Evolutionary conservation across 352 stramenopile genomes (phyloP), one percentile per base, ranked within the genome.

Genomic region (Pythium brassicae): DNA sequence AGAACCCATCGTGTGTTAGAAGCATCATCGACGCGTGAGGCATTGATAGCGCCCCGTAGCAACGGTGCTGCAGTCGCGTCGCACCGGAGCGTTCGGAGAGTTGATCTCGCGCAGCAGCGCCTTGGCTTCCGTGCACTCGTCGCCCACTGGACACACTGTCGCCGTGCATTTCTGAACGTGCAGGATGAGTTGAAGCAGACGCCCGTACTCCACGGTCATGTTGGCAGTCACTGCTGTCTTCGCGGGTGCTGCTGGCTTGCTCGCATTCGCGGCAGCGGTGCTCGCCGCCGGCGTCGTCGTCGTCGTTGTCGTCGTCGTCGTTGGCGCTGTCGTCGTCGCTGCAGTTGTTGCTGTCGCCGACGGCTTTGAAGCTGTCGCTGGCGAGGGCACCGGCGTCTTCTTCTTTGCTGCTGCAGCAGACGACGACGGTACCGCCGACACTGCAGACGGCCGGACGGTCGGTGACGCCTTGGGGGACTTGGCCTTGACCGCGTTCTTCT

Each of bases 101-200:
- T 76, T 85, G 55, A 92, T 83, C 57, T 93, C 81, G 22, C 82
- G 78, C 56, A 95, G 66, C 20, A 92, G 71, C 6, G 72, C 34
- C 66, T 93, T 95, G 1, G 83, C 68, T 53, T 95, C 85, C 0
- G 66, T 68, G 19, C 85, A 95, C 22, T 92, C 83, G 69, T 87
- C 71, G 12, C 83, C 83, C 20, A 92, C 71, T 6, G 74, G 59
- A 64, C 85, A 93, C 32, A 59, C 53, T 7, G 67, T 69, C 2
- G 64, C 71, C 37, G 69, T 91, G 54, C 85, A 95, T 46, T 92
- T 89, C 22, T 95, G 76, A 1, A 92, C 83, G 60, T 95, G 85
- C 26, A 95, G 55, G 66, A 95, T 92, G 20, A 95, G 58, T 65
- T 95, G 85, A 51, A 95, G 60, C 45, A 95, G 39, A n/a, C 83